Evolutionary conservation across 768 basidiomycete species (phyloP).

Genomic region (Trametes gibbosa): DNA sequence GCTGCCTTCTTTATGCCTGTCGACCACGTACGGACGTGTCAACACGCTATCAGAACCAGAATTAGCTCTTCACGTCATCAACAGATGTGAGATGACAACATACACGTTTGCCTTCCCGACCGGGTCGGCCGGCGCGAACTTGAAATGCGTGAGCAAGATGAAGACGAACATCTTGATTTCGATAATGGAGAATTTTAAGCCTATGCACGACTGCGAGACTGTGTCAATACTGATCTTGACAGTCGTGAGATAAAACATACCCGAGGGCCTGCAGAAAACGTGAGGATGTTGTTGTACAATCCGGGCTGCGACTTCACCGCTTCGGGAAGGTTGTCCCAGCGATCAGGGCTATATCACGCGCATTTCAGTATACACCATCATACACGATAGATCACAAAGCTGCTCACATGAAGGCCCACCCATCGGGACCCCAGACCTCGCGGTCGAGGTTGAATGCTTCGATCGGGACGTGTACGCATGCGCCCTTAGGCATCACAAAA

Average conservation of each 20-base stretch:
- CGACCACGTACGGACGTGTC: conserved; percentile 29
- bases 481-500: conserved; percentile 61
- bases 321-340: conserved; percentile 78
- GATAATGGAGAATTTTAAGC: conserved; percentile 77
- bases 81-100: conserved; percentile 14
- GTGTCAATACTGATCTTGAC: not conserved
- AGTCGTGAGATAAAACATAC: conserved; percentile 40
- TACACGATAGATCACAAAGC: not conserved
- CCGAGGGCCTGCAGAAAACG: conserved; percentile 80
- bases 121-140: conserved; percentile 73
- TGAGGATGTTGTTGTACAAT: conserved; percentile 64
- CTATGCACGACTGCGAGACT: conserved; percentile 67
- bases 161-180: conserved; percentile 80
- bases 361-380: not conserved
- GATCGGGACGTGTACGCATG: conserved; percentile 72
- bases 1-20: conserved; percentile 29
- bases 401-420: conserved; percentile 74
- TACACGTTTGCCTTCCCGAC: conserved; percentile 77
- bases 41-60: conserved; percentile 15
- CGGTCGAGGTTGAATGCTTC: conserved; percentile 81
- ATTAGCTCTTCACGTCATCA: not conserved
- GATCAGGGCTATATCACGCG: conserved; percentile 56
- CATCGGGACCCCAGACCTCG: conserved; percentile 75
- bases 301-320: conserved; percentile 66
- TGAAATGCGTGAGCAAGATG: conserved; percentile 65